These are phyloP conservation scores for Cryptosporidium parvum DNA, from an alignment of 169 alveolate species.

Conservation along the genomic window DNA sequence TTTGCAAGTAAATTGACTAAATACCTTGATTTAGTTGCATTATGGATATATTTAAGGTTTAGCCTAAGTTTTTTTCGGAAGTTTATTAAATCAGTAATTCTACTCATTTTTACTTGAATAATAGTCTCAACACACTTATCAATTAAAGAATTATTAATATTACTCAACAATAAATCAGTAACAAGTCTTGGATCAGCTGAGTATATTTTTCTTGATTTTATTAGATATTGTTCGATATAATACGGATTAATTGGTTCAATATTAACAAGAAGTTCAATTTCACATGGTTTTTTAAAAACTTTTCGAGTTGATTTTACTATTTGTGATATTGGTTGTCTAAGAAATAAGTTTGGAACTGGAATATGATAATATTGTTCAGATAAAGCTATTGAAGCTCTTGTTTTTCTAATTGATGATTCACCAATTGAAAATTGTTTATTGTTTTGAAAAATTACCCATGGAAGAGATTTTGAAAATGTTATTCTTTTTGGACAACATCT, in stretches of 20 bases:
- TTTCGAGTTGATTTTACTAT: constrained; percentile 21
- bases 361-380: constrained; percentile 61
- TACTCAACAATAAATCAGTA: constrained; percentile 37
- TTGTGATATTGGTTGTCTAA: constrained; percentile 42
- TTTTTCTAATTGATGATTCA: constrained; percentile 49
- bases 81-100: constrained; percentile 41
- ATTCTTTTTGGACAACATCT: constrained; percentile 16
- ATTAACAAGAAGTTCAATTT: constrained; percentile 46
- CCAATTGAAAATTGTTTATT: constrained; percentile 20
- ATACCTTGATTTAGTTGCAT: constrained; percentile 75
- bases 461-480: constrained; percentile 46
- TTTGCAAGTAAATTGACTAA: constrained; percentile 64
- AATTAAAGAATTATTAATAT: constrained; percentile 20
- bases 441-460: constrained; percentile 60
- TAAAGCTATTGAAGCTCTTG: constrained; percentile 69
- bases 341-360: constrained; percentile 49
- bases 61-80: constrained; percentile 32
- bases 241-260: constrained; percentile 54
- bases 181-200: constrained; percentile 37
- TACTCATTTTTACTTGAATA: constrained; percentile 2
- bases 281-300: constrained; percentile 44
- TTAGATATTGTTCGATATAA: constrained; percentile 38
- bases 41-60: constrained; percentile 63
- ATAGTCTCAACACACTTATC: constrained; percentile 48
- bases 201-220: constrained; percentile 48